Evolutionary conservation across 495 filamentous ascomycete genomes (phyloP).

Genomic region (Glonium stellatum): DNA sequence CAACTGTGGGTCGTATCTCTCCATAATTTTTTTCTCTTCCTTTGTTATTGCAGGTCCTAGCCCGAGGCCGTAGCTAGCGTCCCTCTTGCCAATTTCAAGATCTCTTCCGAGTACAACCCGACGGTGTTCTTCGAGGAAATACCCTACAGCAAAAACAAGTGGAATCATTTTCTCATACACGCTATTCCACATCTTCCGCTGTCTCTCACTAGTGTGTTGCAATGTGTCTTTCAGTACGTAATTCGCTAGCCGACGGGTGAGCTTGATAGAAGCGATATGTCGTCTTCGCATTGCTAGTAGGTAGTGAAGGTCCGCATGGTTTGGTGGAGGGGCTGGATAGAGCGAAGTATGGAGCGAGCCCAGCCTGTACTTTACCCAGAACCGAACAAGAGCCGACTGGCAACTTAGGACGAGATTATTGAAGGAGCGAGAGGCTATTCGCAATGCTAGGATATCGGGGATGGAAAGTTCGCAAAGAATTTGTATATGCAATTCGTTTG

Average conservation of each 20-base stretch:
- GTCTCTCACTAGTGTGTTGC: conserved; percentile 13
- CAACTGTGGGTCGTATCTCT: conserved; percentile 13
- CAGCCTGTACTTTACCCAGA: conserved; percentile 17
- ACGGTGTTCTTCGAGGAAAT: conserved; percentile 27
- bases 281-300: conserved; percentile 20
- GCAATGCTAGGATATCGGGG: conserved; percentile 19
- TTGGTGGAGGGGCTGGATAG: conserved; percentile 22
- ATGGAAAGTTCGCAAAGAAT: conserved; percentile 25
- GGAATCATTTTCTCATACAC: conserved; percentile 27
- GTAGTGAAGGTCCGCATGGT: conserved; percentile 22
- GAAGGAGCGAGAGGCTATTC: conserved; percentile 14
- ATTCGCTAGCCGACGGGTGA: conserved; percentile 20
- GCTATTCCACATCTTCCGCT: conserved; percentile 22
- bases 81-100: conserved; percentile 7
- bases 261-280: conserved; percentile 22
- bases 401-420: conserved; percentile 17
- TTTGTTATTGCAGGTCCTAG: conserved; percentile 18
- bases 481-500: conserved; percentile 22
- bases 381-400: conserved; percentile 20
- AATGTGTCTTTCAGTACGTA: conserved; percentile 23
- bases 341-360: conserved; percentile 17
- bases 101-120: conserved; percentile 20
- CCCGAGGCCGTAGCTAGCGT: conserved; percentile 22
- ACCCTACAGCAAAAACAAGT: conserved; percentile 20
- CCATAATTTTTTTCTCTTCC: conserved; percentile 15